Evolutionary conservation across 2,329 filamentous ascomycete genomes (phyloP), one percentile per base, ranked within the genome.

Genomic region (Rachicladosporium sp.): DNA sequence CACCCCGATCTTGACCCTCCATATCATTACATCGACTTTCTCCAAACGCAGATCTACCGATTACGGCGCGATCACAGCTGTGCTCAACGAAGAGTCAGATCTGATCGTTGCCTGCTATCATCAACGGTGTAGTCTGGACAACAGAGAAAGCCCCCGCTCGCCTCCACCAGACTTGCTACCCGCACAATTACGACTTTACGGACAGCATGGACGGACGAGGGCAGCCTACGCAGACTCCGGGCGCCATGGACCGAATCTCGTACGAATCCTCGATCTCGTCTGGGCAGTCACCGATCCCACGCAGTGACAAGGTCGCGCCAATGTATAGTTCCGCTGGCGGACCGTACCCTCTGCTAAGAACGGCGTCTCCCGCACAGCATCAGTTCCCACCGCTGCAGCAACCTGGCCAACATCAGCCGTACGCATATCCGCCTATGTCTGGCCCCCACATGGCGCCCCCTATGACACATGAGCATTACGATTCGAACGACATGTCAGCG

Each of bases 391-490:
- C 21, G 44, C 45, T n/a, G 43, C 46, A n/a, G 38, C 46, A 31
- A 45, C 49, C 42, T 49, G 49, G 21, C 15, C 37, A 40, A 30
- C 29, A 29, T 29, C 41, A 36, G 11, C 27, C 15, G 11, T 43
- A 38, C 27, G 21, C 36, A 32, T 43, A 43, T 13, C 30, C 36
- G 6, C 30, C 30, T 15, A 15, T 30, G 29, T 37, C 36, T 13
- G 36, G 31, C 23, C 32, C 21, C 13, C 21, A 23, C 5, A 15
- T 38, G 12, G 36, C 41, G 7, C 33, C 46, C 8, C 43, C 46
- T 21, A 35, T 56, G 43, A 46, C 50, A 41, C 46, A 47, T 29
- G 53, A 57, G 29, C 48, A 54, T 32, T 56, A 54, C 37, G 45
- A 53, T 40, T 35, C 40, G 11, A 48, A 46, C 32, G 50, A 54